These are phyloP conservation scores for Ramichloridium luteum DNA, from an alignment of 2,329 filamentous ascomycete species.

Conservation along the genomic window DNA sequence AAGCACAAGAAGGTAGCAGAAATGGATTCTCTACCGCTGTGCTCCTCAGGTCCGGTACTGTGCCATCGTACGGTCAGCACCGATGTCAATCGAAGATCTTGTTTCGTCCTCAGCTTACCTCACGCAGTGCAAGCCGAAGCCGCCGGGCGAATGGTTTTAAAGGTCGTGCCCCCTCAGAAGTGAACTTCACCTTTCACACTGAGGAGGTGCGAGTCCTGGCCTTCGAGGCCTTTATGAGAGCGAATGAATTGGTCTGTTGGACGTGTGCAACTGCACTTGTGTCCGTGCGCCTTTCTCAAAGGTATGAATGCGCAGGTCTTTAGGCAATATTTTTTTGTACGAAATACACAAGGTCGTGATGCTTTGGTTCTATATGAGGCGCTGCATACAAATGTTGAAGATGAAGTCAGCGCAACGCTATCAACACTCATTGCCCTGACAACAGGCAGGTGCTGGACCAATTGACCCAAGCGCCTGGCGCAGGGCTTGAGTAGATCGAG, in stretches of 20 bases:
- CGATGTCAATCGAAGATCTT: constrained; percentile 20
- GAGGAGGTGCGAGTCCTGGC: constrained; percentile 9
- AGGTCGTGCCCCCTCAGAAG: constrained; percentile 11
- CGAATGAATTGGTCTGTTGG: too few species aligned
- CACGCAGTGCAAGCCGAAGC: constrained; percentile 70
- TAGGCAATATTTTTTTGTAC: background rate
- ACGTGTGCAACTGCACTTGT: too few species aligned
- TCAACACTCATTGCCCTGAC: constrained; percentile 1
- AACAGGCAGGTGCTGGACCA: background rate
- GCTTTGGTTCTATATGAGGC: background rate
- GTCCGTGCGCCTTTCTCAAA: constrained; percentile 1
- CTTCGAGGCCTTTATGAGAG: too few species aligned
- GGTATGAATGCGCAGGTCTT: background rate
- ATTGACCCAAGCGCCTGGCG: background rate
- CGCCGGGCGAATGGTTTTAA: constrained; percentile 48
- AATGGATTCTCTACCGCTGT: constrained; percentile 2
- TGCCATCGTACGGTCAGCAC: constrained; percentile 8
- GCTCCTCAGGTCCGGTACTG: constrained; percentile 19
- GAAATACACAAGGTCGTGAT: background rate
- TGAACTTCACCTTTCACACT: constrained; percentile 11
- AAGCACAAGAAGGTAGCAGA: constrained; percentile 15
- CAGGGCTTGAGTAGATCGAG: background rate
- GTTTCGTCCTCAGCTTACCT: constrained; percentile 46
- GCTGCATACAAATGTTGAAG: too few species aligned
- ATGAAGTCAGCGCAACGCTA: background rate